Percentiles rank a stretch among this genome's conserved stretches.
phyloP scores from a whole-genome alignment of 73 alveolate genomes.

The Halteria grandinella region DNA sequence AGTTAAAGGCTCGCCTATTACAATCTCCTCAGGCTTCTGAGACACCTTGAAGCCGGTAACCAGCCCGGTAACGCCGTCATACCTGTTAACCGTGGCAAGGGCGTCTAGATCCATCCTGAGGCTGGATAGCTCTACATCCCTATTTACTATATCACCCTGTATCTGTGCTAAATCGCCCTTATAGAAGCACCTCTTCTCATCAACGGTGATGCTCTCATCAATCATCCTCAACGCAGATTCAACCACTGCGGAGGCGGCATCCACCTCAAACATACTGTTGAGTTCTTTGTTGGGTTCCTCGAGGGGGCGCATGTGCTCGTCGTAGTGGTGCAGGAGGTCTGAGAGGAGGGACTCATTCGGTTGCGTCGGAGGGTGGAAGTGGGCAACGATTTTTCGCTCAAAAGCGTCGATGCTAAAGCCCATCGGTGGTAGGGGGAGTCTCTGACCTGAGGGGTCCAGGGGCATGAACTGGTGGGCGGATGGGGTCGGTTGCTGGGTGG shows the following conservation, averaged over 20 bases:
- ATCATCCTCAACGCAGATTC: neutral
- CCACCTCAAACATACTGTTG: neutral
- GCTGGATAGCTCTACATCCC: conserved; percentile 14
- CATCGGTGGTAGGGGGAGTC: no score
- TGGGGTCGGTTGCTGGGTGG: no score
- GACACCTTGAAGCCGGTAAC: neutral
- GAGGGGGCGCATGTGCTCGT: neutral
- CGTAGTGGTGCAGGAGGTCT: neutral
- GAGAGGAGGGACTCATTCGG: neutral
- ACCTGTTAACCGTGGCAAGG: neutral
- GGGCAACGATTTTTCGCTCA: neutral
- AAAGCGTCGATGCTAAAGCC: no score
- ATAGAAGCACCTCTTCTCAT: neutral
- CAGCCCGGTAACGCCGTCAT: neutral
- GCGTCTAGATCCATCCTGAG: neutral
- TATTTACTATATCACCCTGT: neutral
- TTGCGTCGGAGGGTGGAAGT: conserved; percentile 19
- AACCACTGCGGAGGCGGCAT: neutral
- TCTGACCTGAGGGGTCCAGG: no score
- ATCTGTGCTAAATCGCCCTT: neutral
- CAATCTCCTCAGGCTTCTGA: no score
- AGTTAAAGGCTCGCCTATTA: neutral
- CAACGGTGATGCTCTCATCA: neutral
- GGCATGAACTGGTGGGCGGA: no score
- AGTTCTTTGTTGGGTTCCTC: conserved; percentile 15